These are phyloP conservation scores for Coniferiporia weirii DNA, from an alignment of 1,284 basidiomycete genomes.

Conservation along the genomic window DNA sequence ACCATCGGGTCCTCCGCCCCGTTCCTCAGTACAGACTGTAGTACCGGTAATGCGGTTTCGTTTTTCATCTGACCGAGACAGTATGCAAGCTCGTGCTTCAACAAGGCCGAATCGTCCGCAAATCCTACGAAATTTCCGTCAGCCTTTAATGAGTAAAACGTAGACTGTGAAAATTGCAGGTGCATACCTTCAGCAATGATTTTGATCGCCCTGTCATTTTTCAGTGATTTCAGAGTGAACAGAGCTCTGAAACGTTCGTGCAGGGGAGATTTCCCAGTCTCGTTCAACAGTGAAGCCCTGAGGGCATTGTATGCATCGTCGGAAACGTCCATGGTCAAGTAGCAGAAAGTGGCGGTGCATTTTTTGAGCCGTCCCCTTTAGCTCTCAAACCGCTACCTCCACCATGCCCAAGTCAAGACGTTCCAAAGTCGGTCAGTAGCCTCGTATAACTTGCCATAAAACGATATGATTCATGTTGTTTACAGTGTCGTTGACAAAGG, in stretches of 20 bases:
- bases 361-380: conserved; percentile 17
- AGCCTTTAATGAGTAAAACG: background rate
- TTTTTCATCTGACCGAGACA: conserved; percentile 91
- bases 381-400: conserved; percentile 18
- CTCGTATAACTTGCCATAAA: conserved; percentile 8
- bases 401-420: conserved; percentile 87
- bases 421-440: conserved; percentile 67
- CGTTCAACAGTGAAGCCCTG: conserved; percentile 73
- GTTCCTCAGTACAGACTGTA: conserved; percentile 74
- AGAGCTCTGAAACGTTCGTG: conserved; percentile 90
- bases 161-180: conserved; percentile 1
- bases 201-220: conserved; percentile 72
- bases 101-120: conserved; percentile 79
- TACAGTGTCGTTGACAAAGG: conserved; percentile 73
- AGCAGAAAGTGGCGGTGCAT: conserved; percentile 8
- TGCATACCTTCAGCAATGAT: conserved; percentile 79
- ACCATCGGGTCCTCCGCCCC: conserved; percentile 91
- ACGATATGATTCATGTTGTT: conserved; percentile 5
- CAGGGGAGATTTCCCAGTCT: conserved; percentile 65
- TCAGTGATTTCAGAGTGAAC: conserved; percentile 89
- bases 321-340: conserved; percentile 31
- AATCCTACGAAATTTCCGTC: conserved; percentile 53
- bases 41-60: conserved; percentile 67
- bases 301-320: conserved; percentile 48
- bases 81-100: conserved; percentile 98